phyloP scores from a whole-genome alignment of 345 rosid species.

The Cardiospermum halicacabum region DNA sequence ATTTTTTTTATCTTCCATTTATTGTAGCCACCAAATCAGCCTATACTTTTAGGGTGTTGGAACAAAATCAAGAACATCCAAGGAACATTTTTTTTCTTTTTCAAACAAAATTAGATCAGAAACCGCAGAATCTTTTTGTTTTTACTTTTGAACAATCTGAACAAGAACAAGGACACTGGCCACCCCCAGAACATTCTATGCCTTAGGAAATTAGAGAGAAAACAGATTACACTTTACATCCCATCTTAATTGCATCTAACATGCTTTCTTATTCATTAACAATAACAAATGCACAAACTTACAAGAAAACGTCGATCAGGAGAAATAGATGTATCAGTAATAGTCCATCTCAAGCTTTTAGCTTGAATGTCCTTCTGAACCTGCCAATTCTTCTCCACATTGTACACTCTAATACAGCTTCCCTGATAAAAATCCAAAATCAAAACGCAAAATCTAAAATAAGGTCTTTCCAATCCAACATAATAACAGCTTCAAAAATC shows the following conservation, averaged over 20 bases:
- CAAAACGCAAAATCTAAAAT: background rate
- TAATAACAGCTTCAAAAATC: background rate
- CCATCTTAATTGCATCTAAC: background rate
- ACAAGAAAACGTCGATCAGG: conserved; percentile 60
- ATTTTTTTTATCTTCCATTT: background rate
- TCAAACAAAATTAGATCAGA: background rate
- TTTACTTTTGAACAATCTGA: too few relatives aligned
- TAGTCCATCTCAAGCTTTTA: conserved; percentile 53
- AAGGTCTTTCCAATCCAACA: background rate
- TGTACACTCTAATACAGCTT: conserved; percentile 51
- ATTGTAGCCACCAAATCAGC: background rate
- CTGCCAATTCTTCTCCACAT: conserved; percentile 57
- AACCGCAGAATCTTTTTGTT: background rate
- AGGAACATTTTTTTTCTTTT: background rate
- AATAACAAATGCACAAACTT: conserved; percentile 25
- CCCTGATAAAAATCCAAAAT: conserved; percentile 29
- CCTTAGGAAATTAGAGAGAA: background rate
- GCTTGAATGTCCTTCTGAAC: conserved; percentile 51
- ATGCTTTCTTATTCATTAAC: conserved; percentile 1
- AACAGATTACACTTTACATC: background rate
- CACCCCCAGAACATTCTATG: background rate
- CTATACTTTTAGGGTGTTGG: background rate
- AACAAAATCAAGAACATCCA: background rate
- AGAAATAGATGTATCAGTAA: conserved; percentile 62
- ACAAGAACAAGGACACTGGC: background rate